phyloP scores from a whole-genome alignment of 106 monocot genomes.

The Xerophyta viscosa region DNA sequence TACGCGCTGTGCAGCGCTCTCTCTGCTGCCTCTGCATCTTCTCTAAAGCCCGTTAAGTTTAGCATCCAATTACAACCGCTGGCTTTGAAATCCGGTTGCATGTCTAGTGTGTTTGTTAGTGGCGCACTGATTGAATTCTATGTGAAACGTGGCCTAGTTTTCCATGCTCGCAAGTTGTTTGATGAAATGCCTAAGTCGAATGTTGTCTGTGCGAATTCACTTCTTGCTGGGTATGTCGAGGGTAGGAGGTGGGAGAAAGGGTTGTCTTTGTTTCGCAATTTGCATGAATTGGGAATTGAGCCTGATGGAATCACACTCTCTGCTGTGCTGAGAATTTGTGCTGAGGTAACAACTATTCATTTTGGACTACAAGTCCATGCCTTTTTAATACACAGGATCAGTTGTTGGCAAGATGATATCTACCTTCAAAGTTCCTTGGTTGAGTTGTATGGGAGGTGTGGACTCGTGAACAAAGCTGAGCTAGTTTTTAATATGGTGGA shows the following conservation, averaged over 20 bases:
- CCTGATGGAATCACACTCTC: slow-evolving; percentile 40
- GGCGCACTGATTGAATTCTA: slow-evolving; percentile 48
- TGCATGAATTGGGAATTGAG: slow-evolving; percentile 14
- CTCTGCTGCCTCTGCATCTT: slow-evolving; percentile 14
- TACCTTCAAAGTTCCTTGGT: slow-evolving; percentile 37
- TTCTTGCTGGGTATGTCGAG: slow-evolving; percentile 33
- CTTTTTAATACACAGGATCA: slow-evolving; percentile 15
- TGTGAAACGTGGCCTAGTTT: slow-evolving; percentile 1
- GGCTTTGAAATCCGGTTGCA: slow-evolving; percentile 26
- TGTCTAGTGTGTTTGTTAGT: slow-evolving; percentile 37
- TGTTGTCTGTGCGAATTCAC: slow-evolving; percentile 36
- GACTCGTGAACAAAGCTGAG: slow-evolving; percentile 31
- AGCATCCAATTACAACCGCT: slow-evolving; percentile 33
- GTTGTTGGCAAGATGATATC: slow-evolving; percentile 16
- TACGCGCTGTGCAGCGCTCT: slow-evolving; percentile 54
- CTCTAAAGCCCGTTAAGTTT: background rate
- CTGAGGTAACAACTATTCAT: slow-evolving; percentile 19
- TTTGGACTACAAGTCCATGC: slow-evolving; percentile 49
- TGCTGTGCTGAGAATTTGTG: slow-evolving; percentile 32
- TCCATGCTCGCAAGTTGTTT: slow-evolving; percentile 27
- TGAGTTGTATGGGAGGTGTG: slow-evolving; percentile 76
- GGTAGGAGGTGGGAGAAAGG: slow-evolving; percentile 22
- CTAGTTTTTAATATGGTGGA: slow-evolving; percentile 24
- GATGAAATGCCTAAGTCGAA: slow-evolving; percentile 53
- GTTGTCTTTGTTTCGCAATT: slow-evolving; percentile 16